A percentile compares a stretch with the other conserved stretches of the same genome.
Conservation (phyloP, 805 yeast genomes). For the Saturnispora gosingensis region DNA sequence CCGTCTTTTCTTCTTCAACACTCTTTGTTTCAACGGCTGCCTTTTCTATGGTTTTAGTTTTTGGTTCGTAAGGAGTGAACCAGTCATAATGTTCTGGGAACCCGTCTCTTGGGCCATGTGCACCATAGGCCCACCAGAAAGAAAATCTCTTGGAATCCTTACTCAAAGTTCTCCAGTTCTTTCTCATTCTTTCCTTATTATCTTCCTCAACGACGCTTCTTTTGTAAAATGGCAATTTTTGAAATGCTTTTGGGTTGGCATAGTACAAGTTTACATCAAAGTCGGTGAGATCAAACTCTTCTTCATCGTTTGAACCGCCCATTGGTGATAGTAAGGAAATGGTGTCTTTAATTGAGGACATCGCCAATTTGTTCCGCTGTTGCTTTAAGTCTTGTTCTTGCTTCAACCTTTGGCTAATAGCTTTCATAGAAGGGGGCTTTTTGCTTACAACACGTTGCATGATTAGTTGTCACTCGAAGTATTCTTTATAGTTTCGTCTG, state of each 20-base stretch:
- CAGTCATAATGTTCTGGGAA: constrained; percentile 37
- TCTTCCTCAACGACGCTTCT: constrained; percentile 48
- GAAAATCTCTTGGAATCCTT: constrained; percentile 43
- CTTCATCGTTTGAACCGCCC: constrained; percentile 24
- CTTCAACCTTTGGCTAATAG: constrained; percentile 18
- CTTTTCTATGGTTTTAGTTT: not conserved
- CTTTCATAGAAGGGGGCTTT: constrained; percentile 4
- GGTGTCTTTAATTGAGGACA: constrained; percentile 33
- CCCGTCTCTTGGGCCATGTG: constrained; percentile 61
- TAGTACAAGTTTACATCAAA: constrained; percentile 28
- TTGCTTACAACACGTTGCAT: not conserved
- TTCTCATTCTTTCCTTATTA: constrained; percentile 34
- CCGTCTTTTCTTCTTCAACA: not conserved
- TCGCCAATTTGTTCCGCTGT: constrained; percentile 29
- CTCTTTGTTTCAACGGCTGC: not conserved
- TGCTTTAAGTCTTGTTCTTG: constrained; percentile 23
- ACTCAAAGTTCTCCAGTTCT: constrained; percentile 47
- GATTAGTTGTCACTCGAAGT: not conserved
- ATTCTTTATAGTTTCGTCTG: not conserved
- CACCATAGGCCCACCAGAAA: constrained; percentile 57
- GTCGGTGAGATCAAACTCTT: constrained; percentile 24
- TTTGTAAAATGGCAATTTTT: constrained; percentile 37
- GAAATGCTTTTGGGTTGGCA: constrained; percentile 22
- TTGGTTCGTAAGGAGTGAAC: constrained; percentile 10
- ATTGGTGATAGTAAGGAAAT: constrained; percentile 26